A percentile compares a stretch with the other conserved stretches of the same genome.
These are phyloP conservation scores for Fraxinus sp. DNA, from an alignment of 305 asterid species.

Conservation along the genomic window DNA sequence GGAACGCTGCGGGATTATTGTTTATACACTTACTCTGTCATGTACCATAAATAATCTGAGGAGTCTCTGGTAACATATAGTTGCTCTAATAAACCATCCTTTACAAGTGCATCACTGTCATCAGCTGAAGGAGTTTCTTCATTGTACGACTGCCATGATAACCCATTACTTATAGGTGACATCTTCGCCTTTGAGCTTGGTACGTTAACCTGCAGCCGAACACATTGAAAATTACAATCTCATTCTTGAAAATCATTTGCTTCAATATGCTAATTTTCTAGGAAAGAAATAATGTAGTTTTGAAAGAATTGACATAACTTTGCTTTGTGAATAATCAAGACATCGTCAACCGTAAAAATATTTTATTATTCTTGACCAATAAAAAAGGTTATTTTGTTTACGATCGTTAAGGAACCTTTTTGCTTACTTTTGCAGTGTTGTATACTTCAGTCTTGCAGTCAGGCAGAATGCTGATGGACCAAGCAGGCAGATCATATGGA, in stretches of 20 bases:
- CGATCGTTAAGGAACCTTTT: not conserved
- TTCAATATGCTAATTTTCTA: not conserved
- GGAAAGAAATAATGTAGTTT: not conserved
- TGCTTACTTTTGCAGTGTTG: slow-evolving; percentile 86
- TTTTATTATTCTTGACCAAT: not conserved
- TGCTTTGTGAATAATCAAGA: not conserved
- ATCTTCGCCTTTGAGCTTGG: slow-evolving; percentile 53
- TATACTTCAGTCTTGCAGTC: slow-evolving; percentile 82
- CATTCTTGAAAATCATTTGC: not conserved
- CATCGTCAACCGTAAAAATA: not conserved
- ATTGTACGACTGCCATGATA: slow-evolving; percentile 73
- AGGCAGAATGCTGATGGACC: slow-evolving; percentile 93
- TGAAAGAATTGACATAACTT: not conserved
- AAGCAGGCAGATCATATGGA: slow-evolving; percentile 76
- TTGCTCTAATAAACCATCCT: slow-evolving; percentile 73
- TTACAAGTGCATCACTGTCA: slow-evolving; percentile 44
- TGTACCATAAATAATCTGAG: slow-evolving; percentile 92
- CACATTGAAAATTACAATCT: not conserved
- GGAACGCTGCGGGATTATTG: not conserved
- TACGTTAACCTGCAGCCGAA: slow-evolving; percentile 53
- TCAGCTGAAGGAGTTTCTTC: slow-evolving; percentile 79
- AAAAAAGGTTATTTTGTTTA: not conserved
- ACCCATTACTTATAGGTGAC: slow-evolving; percentile 44
- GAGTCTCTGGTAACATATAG: slow-evolving; percentile 67
- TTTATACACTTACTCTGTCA: slow-evolving; percentile 62